A percentile compares a stretch with the other conserved stretches of the same genome.
phyloP scores from a whole-genome alignment of 2,329 filamentous ascomycete species.

The Penicillium concentricum region DNA sequence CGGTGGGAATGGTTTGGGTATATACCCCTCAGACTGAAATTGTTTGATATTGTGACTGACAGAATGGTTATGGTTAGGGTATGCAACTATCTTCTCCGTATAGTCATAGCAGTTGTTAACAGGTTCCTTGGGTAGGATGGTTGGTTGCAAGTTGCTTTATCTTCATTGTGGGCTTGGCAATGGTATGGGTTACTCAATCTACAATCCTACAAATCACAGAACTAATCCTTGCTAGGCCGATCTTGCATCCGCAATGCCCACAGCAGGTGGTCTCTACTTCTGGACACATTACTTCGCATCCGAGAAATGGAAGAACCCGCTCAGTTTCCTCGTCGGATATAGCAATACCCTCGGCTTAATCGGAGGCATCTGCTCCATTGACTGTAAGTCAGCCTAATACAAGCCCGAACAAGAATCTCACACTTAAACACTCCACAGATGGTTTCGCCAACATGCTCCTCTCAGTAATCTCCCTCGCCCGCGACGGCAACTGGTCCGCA shows the following conservation, averaged over 20 bases:
- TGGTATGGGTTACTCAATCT: conserved; percentile 42
- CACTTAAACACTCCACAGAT: not conserved
- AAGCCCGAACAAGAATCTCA: not conserved
- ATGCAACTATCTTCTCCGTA: not conserved
- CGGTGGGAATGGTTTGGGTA: conserved; percentile 62
- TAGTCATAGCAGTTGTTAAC: not conserved
- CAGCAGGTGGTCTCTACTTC: conserved; percentile 59
- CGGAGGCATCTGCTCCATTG: conserved; percentile 62
- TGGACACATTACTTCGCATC: conserved; percentile 61
- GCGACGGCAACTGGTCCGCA: conserved; percentile 55
- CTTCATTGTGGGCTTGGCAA: conserved; percentile 59
- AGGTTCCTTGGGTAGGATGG: conserved; percentile 41
- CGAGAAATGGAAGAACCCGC: conserved; percentile 54
- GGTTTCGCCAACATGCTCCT: conserved; percentile 50
- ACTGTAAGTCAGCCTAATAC: conserved; percentile 46
- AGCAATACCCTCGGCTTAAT: conserved; percentile 61
- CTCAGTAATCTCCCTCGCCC: conserved; percentile 55
- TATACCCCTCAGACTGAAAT: not conserved
- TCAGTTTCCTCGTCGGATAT: conserved; percentile 62
- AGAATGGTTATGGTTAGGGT: conserved; percentile 8
- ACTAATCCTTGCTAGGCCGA: conserved; percentile 40
- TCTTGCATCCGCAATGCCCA: conserved; percentile 57
- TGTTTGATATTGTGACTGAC: not conserved
- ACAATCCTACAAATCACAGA: not conserved
- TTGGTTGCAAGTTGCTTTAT: conserved; percentile 59